Percentiles rank a stretch among this genome's conserved stretches.
These are phyloP conservation scores for Candida rishiriensis DNA, from an alignment of 805 yeast species.

Conservation along the genomic window DNA sequence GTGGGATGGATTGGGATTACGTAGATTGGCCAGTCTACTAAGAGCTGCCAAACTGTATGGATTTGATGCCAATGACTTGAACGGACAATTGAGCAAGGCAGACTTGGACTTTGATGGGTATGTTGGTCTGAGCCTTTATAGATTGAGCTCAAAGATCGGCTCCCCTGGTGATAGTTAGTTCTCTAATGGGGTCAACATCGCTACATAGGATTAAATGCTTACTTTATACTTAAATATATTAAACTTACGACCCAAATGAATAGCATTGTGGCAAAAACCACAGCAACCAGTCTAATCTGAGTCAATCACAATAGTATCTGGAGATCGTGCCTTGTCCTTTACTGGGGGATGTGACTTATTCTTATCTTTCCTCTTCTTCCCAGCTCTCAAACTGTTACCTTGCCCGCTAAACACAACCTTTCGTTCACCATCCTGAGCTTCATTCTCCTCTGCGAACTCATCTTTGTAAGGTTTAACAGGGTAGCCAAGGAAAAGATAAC, in stretches of 20 bases:
- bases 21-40: constrained; percentile 44
- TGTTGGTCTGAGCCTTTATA: constrained; percentile 15
- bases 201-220: no score
- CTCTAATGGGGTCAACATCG: background rate
- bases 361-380: constrained; percentile 56
- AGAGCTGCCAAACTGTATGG: constrained; percentile 25
- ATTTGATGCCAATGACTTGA: constrained; percentile 3
- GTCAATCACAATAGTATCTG: constrained; percentile 80
- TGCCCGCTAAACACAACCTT: constrained; percentile 47
- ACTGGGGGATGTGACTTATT: constrained; percentile 47
- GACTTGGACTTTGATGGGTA: constrained; percentile 18
- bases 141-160: constrained; percentile 1
- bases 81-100: background rate
- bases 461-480: constrained; percentile 56
- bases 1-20: constrained; percentile 43
- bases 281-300: constrained; percentile 24
- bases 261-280: background rate
- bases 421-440: constrained; percentile 14
- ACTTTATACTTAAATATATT: no score
- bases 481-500: constrained; percentile 90
- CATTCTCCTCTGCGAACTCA: constrained; percentile 32
- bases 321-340: constrained; percentile 62
- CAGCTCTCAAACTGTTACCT: constrained; percentile 66
- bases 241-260: no score
- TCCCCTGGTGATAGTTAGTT: background rate